These are phyloP conservation scores for Ajuga reptans DNA, from an alignment of 305 asterid species.

Conservation along the genomic window DNA sequence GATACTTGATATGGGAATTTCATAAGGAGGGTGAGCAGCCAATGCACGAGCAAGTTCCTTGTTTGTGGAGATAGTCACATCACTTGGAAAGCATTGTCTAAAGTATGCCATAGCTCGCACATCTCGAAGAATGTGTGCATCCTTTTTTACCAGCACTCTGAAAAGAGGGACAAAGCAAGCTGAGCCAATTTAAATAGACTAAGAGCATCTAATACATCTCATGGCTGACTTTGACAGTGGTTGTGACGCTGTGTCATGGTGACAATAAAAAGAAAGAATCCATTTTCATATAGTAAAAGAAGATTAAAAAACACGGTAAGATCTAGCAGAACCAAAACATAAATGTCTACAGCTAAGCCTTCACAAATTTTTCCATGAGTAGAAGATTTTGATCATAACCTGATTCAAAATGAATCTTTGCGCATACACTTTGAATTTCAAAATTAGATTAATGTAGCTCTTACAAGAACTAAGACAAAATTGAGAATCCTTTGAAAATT, in stretches of 20 bases:
- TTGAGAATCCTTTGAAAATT: neutral
- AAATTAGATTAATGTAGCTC: neutral
- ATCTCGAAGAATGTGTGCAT: slow-evolving; percentile 62
- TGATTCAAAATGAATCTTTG: neutral
- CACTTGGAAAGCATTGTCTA: slow-evolving; percentile 75
- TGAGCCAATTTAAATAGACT: neutral
- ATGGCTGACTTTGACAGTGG: neutral
- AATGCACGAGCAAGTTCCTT: slow-evolving; percentile 83
- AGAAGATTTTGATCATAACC: neutral
- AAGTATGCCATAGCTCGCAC: slow-evolving; percentile 74
- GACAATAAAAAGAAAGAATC: neutral
- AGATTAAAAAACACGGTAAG: neutral
- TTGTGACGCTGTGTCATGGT: neutral
- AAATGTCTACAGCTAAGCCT: neutral
- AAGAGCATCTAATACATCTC: neutral
- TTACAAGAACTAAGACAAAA: neutral
- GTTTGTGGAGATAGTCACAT: slow-evolving; percentile 44
- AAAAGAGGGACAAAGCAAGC: slow-evolving; percentile 15
- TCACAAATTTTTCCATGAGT: neutral
- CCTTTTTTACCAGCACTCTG: slow-evolving; percentile 59
- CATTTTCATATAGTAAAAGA: neutral
- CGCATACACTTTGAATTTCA: neutral
- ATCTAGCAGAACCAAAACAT: neutral
- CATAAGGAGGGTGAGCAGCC: slow-evolving; percentile 77
- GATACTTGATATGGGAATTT: slow-evolving; percentile 54